Evolutionary conservation across 75 land plant species (phyloP).

Genomic region (Picea sitchensis): DNA sequence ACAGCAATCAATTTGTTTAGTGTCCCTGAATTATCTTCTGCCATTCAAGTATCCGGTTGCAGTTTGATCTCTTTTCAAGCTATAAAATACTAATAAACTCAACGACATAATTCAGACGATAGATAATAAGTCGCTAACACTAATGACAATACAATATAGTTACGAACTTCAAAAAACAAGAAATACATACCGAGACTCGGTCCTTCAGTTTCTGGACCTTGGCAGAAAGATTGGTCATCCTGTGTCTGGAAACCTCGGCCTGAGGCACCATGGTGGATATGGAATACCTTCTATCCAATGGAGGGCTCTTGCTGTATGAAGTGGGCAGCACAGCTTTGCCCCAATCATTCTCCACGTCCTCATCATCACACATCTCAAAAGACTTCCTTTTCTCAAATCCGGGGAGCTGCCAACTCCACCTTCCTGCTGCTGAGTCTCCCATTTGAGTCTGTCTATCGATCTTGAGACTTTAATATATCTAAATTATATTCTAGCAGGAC

Average conservation of each 20-base stretch:
- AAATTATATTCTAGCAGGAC: too few species aligned
- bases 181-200: slow-evolving; percentile 36
- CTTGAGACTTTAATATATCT: too few species aligned
- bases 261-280: slow-evolving; percentile 16
- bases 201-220: slow-evolving; percentile 45
- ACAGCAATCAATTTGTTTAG: too few species aligned
- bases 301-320: too few species aligned
- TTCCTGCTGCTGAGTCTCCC: background rate
- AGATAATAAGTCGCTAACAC: too few species aligned
- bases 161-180: background rate
- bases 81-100: too few species aligned
- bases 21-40: too few species aligned
- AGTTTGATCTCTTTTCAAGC: too few species aligned
- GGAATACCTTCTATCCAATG: slow-evolving; percentile 35
- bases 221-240: slow-evolving; percentile 9
- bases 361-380: slow-evolving; percentile 15
- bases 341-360: slow-evolving; percentile 9
- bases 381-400: slow-evolving; percentile 49
- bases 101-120: too few species aligned
- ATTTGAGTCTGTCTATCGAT: too few species aligned
- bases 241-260: slow-evolving; percentile 23
- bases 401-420: slow-evolving; percentile 57
- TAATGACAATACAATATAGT: too few species aligned
- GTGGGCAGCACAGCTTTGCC: background rate
- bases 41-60: too few species aligned